phyloP scores from a whole-genome alignment of 129 eudicot species.

The Cynara cardunculus region DNA sequence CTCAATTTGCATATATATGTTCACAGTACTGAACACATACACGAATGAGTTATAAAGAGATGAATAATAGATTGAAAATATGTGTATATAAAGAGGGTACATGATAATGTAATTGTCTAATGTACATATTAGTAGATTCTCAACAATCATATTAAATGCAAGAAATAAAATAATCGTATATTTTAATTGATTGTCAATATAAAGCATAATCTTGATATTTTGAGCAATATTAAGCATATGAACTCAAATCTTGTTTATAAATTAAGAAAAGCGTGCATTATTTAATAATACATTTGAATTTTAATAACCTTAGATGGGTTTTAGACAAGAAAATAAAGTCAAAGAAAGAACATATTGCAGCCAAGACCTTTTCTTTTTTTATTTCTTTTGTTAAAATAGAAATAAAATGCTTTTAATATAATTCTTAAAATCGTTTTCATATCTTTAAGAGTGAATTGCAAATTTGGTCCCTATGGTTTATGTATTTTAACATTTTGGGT shows the following conservation, averaged over 20 bases:
- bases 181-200: not conserved
- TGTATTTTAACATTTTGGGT: no score
- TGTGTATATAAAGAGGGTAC: no score
- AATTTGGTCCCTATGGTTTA: no score
- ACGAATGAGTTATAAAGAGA: no score
- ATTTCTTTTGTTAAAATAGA: not conserved
- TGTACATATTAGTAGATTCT: no score
- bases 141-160: no score
- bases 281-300: not conserved
- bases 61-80: no score
- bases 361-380: conserved; percentile 2
- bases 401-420: not conserved
- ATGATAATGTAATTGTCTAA: no score
- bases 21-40: no score
- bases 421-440: not conserved
- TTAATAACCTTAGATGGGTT: not conserved
- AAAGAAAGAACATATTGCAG: not conserved
- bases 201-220: not conserved
- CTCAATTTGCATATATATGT: no score
- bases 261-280: not conserved
- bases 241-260: not conserved
- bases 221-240: not conserved
- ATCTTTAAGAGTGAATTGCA: no score
- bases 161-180: no score
- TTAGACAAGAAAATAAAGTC: not conserved